These are phyloP conservation scores for Mycena chlorophos DNA, from an alignment of 768 basidiomycete genomes.

Conservation along the genomic window DNA sequence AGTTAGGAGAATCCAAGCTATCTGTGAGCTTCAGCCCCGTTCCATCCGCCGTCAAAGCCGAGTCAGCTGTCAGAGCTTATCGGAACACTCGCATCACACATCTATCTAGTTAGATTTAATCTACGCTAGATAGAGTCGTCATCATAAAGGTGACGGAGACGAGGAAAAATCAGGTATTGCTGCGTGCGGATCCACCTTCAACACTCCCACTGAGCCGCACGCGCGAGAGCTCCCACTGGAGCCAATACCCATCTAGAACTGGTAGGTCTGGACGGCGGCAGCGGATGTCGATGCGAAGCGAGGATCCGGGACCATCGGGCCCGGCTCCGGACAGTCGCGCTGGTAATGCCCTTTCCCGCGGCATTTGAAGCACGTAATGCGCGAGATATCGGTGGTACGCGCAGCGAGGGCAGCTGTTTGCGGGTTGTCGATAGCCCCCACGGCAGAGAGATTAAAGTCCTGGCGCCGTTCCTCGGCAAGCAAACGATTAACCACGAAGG, in stretches of 20 bases:
- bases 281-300: background rate
- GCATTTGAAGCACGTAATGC: constrained; percentile 12
- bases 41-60: no score
- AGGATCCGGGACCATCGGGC: constrained; percentile 3
- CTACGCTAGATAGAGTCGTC: no score
- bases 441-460: background rate
- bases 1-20: no score
- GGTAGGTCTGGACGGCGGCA: background rate
- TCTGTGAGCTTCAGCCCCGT: no score
- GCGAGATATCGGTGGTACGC: constrained; percentile 1
- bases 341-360: constrained; percentile 11
- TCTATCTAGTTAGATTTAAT: no score
- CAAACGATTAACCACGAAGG: constrained; percentile 5
- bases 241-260: background rate
- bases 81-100: no score
- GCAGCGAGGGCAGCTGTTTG: background rate
- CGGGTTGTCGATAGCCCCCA: background rate
- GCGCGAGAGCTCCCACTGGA: constrained; percentile 8
- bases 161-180: no score
- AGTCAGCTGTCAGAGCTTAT: no score
- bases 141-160: no score
- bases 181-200: no score
- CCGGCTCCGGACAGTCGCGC: constrained; percentile 13
- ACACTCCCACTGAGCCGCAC: background rate
- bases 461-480: constrained; percentile 8